These are phyloP conservation scores for Themeda triandra DNA, from an alignment of 176 grass and related monocot genomes.

Conservation along the genomic window DNA sequence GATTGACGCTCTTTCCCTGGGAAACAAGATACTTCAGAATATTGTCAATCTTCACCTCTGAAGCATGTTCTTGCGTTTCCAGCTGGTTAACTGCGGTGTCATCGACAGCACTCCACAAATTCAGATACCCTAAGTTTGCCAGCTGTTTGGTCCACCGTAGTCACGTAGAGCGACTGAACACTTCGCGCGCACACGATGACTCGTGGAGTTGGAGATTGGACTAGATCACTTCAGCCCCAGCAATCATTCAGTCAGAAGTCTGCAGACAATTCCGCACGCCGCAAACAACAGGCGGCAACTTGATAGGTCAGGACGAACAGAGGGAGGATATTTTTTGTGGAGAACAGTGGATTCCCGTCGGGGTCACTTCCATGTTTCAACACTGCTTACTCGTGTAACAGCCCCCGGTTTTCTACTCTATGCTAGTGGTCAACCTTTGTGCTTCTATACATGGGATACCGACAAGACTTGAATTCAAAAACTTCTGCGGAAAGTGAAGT, in stretches of 20 bases:
- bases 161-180: constrained; percentile 25
- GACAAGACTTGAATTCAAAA: constrained; percentile 1
- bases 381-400: background rate
- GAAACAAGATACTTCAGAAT: background rate
- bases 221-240: background rate
- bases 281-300: background rate
- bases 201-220: background rate
- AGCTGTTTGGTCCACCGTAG: background rate
- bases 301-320: background rate
- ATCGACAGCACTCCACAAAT: background rate
- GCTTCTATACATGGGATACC: background rate
- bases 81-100: background rate
- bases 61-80: background rate
- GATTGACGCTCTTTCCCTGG: background rate
- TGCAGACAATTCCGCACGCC: background rate
- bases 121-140: background rate
- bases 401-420: background rate
- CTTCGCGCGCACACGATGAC: constrained; percentile 9
- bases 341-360: background rate
- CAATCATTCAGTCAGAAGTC: constrained; percentile 3
- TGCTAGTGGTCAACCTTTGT: background rate
- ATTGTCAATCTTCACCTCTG: background rate
- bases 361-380: background rate
- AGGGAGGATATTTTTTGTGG: background rate
- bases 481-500: constrained; percentile 1